Percentiles rank a stretch among this genome's conserved stretches.
Conservation (phyloP, 2,329 filamentous ascomycete species). For the Madurella mycetomatis region DNA sequence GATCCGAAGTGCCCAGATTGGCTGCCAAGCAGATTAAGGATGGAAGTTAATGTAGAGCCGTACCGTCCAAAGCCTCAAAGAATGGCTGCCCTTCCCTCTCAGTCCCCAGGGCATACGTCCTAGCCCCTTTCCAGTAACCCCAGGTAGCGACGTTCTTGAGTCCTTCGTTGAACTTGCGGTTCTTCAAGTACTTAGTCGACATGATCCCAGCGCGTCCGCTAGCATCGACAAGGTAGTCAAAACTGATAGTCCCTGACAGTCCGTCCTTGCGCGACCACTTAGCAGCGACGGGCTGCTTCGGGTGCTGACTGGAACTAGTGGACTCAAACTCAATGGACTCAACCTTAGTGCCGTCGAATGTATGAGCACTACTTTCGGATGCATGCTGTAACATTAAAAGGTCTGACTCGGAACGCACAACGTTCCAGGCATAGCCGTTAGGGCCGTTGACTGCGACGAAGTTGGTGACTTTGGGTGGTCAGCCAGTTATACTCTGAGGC, state of each 20-base stretch:
- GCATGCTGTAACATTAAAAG: conserved; percentile 43
- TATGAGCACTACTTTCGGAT: conserved; percentile 35
- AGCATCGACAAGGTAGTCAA: conserved; percentile 47
- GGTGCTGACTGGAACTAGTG: not conserved
- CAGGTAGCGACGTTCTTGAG: conserved; percentile 48
- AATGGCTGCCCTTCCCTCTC: conserved; percentile 35
- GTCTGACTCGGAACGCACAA: conserved; percentile 44
- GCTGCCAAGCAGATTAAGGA: too few species aligned
- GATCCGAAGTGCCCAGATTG: too few species aligned
- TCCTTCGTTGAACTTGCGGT: conserved; percentile 42
- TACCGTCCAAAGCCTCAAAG: conserved; percentile 38
- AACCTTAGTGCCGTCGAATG: conserved; percentile 39
- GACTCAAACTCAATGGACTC: conserved; percentile 31
- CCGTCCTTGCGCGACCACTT: conserved; percentile 33
- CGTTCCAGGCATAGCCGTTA: conserved; percentile 40
- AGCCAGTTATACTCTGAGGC: too few species aligned
- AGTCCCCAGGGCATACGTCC: conserved; percentile 33
- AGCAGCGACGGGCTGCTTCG: conserved; percentile 35
- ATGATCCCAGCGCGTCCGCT: conserved; percentile 43
- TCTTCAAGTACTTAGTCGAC: conserved; percentile 46
- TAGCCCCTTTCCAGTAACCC: conserved; percentile 42
- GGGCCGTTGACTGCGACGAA: conserved; percentile 39
- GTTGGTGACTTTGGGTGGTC: conserved; percentile 35
- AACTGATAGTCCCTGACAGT: conserved; percentile 36
- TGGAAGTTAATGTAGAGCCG: too few species aligned